Evolutionary conservation across 768 basidiomycete genomes (phyloP).

Genomic region (Lactifluus pinguis): DNA sequence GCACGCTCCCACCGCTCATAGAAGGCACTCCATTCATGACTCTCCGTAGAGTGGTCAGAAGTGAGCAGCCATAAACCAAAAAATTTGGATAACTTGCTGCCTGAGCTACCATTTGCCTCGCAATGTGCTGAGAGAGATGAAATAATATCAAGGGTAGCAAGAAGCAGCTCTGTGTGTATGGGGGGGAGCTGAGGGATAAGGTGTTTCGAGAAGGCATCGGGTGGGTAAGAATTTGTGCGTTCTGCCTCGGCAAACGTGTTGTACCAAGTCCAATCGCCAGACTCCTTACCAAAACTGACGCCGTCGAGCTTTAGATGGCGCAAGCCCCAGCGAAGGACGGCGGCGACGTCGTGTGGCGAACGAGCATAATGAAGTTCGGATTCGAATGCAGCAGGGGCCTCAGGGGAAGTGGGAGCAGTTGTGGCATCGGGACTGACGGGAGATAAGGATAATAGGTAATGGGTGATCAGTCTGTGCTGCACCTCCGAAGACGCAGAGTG

Average conservation of each 20-base stretch:
- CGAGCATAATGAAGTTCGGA: slow-evolving; percentile 55
- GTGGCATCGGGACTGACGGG: slow-evolving; percentile 37
- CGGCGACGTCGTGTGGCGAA: slow-evolving; percentile 69
- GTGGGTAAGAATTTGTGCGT: slow-evolving; percentile 48
- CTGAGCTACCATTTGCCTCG: slow-evolving; percentile 65
- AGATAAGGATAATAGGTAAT: slow-evolving; percentile 59
- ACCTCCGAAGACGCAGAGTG: slow-evolving; percentile 59
- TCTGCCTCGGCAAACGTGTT: slow-evolving; percentile 52
- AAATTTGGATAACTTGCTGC: slow-evolving; percentile 67
- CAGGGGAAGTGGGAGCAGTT: slow-evolving; percentile 41
- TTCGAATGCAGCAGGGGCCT: slow-evolving; percentile 46
- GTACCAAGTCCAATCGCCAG: slow-evolving; percentile 51
- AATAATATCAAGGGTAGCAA: slow-evolving; percentile 49
- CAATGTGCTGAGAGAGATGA: slow-evolving; percentile 64
- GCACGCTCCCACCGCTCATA: slow-evolving; percentile 69
- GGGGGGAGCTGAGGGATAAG: slow-evolving; percentile 52
- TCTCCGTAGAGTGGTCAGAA: slow-evolving; percentile 35
- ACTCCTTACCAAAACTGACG: slow-evolving; percentile 47
- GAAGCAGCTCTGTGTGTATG: slow-evolving; percentile 50
- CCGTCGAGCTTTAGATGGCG: slow-evolving; percentile 62
- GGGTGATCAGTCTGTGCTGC: slow-evolving; percentile 63
- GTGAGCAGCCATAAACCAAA: slow-evolving; percentile 67
- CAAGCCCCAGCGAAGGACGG: slow-evolving; percentile 73
- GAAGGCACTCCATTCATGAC: slow-evolving; percentile 55
- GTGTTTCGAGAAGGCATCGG: slow-evolving; percentile 50